These are phyloP conservation scores for Trebouxiophyceae sp. DNA, from an alignment of 163 green algal genomes.

Conservation along the genomic window DNA sequence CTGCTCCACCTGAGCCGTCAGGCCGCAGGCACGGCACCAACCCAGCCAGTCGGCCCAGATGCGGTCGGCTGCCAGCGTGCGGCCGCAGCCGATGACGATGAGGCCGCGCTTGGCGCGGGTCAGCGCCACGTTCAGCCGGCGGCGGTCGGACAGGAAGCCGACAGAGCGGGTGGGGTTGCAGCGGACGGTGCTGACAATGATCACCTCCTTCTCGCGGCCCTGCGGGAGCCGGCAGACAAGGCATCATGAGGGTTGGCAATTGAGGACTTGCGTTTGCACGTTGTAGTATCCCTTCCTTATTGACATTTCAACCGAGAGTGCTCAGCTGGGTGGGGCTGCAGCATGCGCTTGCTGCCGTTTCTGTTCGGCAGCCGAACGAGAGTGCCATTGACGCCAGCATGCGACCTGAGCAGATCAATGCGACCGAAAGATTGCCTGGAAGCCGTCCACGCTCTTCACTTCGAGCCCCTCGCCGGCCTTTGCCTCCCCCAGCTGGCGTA, in stretches of 20 bases:
- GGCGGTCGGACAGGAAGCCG: conserved; percentile 74
- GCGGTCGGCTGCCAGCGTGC: conserved; percentile 7
- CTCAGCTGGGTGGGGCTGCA: not conserved
- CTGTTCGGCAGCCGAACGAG: no score
- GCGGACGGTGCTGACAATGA: conserved; percentile 73
- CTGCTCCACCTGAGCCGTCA: not conserved
- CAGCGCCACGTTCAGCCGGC: conserved; percentile 83
- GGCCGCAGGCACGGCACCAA: conserved; percentile 29
- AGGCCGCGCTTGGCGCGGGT: conserved; percentile 66
- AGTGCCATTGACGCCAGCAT: no score
- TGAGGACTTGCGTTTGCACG: conserved; percentile 24
- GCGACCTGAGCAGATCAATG: no score
- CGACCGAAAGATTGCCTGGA: no score
- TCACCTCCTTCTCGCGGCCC: conserved; percentile 74
- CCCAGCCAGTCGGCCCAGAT: conserved; percentile 49
- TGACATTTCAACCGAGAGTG: not conserved
- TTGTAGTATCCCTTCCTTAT: not conserved
- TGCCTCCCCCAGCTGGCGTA: no score
- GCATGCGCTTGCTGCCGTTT: not conserved
- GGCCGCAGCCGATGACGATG: conserved; percentile 52
- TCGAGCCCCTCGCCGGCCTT: conserved; percentile 3
- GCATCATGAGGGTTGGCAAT: conserved; percentile 71
- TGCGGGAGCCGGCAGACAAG: no score
- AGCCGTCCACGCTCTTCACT: conserved; percentile 28
- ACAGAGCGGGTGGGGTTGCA: conserved; percentile 55